Base-by-base conservation (phyloP, 352 stramenopile species). In the Globisporangium splendens region DNA sequence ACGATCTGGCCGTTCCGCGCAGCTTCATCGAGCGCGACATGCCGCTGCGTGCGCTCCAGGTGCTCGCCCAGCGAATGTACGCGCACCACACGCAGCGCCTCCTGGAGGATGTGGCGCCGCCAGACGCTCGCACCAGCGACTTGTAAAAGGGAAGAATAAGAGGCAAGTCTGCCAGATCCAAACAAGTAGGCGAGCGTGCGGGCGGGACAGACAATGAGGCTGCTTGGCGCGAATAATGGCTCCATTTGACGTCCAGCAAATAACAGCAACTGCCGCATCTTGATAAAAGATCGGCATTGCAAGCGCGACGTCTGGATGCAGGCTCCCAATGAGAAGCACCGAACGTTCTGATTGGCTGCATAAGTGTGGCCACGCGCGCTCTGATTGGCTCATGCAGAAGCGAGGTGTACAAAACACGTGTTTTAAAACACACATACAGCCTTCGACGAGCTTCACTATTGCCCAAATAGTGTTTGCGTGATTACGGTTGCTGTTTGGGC, bases 11-110 rank as follows among this genome's bases (percentile, higher is more conserved):
- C 21, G 58, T 89, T 22, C 67, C 77, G 42, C 68, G 68, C 39
- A 77, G 79, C 15, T 89, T 87, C 50, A 72, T 89, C 14, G 65
- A 66, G 2, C 77, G 79, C 18, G 79, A 75, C 15, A 76, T 70
- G 63, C 75, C 79, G 21, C 59, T 88, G 56, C 73, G 72, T 0
- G 78, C 72, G 50, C 50, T 86, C 49, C 70, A 81, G 43, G 50
- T 48, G 5, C 54, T 88, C 50, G 79, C 77, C 17, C 55, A 75
- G 22, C 53, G 66, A 6, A 88, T 88, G 77, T 76, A 88, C 54
- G 49, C 69, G 43, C 61, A 80, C 44, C 50, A 67, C 46, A 35
- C 43, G 38, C n/a, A 47, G 41, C 54, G n/a, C 51, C 61, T 66
- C 13, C 59, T 52, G 31, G 46, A 46, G 20, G 39, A 31, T 10